Conservation (phyloP, 1,284 basidiomycete genomes). For the Cryptococcus floricola region DNA sequence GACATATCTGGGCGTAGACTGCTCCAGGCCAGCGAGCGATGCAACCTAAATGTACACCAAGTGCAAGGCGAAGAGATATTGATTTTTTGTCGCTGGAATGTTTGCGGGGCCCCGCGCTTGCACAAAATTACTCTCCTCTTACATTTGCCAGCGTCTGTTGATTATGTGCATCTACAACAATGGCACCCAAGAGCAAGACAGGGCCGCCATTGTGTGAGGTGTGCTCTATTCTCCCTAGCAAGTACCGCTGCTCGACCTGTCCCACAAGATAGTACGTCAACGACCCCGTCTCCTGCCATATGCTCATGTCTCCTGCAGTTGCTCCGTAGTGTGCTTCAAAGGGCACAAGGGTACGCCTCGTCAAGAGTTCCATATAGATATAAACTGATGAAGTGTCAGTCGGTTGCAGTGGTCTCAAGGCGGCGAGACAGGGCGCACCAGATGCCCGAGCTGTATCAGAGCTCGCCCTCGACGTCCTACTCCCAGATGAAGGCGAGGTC, state of each 20-base stretch:
- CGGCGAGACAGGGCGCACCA: too few species aligned
- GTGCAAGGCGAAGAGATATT: too few species aligned
- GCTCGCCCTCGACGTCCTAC: too few species aligned
- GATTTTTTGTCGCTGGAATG: too few species aligned
- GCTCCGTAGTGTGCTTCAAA: slow-evolving; percentile 48
- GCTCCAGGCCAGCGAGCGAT: too few species aligned
- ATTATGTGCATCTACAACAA: not conserved
- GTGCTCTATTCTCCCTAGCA: slow-evolving; percentile 30
- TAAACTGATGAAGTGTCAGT: too few species aligned
- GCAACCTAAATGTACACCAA: too few species aligned
- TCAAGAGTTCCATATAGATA: too few species aligned
- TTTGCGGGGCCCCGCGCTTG: slow-evolving; percentile 8
- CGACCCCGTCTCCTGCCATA: not conserved
- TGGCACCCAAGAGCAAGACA: too few species aligned
- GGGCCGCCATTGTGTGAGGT: slow-evolving; percentile 23
- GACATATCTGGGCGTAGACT: not conserved
- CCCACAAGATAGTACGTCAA: slow-evolving; percentile 40
- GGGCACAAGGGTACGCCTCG: slow-evolving; percentile 39
- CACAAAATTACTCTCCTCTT: not conserved
- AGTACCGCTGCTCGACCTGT: slow-evolving; percentile 46
- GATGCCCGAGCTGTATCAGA: too few species aligned
- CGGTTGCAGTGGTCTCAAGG: too few species aligned
- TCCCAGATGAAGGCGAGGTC: too few species aligned
- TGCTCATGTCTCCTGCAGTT: slow-evolving; percentile 25
- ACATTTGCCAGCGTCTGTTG: not conserved